phyloP scores from a whole-genome alignment of 1,284 basidiomycete species.

The Irpex rosettiformis region DNA sequence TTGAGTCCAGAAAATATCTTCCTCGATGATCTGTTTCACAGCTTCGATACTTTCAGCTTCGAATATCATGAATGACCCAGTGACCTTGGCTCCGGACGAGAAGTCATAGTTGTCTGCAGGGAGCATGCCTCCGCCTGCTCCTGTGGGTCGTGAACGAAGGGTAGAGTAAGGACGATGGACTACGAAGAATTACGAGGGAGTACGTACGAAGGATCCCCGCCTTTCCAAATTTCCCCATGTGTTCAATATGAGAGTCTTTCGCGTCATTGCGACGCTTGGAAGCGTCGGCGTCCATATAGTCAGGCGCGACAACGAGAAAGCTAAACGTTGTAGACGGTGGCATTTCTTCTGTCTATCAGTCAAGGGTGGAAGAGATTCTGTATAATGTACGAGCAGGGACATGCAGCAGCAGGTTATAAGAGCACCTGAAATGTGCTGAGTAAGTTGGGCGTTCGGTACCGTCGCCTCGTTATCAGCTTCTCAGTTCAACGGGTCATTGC shows the following conservation, averaged over 20 bases:
- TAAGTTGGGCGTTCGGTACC: too few relatives aligned
- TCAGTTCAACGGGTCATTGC: too few relatives aligned
- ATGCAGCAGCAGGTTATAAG: too few relatives aligned
- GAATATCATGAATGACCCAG: slow-evolving; percentile 28
- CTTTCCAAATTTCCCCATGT: slow-evolving; percentile 19
- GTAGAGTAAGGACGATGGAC: background rate
- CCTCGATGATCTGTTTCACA: slow-evolving; percentile 24
- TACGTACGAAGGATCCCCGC: slow-evolving; percentile 28
- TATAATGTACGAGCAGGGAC: too few relatives aligned
- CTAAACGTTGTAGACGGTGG: slow-evolving; percentile 13
- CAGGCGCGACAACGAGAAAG: slow-evolving; percentile 38
- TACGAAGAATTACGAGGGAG: background rate
- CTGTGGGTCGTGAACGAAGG: slow-evolving; percentile 7
- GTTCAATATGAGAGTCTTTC: slow-evolving; percentile 29
- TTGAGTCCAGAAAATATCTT: slow-evolving; percentile 28
- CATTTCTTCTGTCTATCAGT: background rate
- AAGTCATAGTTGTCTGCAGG: slow-evolving; percentile 21
- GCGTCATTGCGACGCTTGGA: slow-evolving; percentile 32
- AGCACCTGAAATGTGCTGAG: too few relatives aligned
- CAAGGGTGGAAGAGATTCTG: too few relatives aligned
- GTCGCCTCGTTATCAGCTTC: too few relatives aligned
- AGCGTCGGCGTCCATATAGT: slow-evolving; percentile 32
- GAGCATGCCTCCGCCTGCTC: slow-evolving; percentile 24
- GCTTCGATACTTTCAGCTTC: slow-evolving; percentile 27
- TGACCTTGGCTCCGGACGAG: slow-evolving; percentile 22